phyloP scores from a whole-genome alignment of 208 protist species.

The Leishmania turanica region DNA sequence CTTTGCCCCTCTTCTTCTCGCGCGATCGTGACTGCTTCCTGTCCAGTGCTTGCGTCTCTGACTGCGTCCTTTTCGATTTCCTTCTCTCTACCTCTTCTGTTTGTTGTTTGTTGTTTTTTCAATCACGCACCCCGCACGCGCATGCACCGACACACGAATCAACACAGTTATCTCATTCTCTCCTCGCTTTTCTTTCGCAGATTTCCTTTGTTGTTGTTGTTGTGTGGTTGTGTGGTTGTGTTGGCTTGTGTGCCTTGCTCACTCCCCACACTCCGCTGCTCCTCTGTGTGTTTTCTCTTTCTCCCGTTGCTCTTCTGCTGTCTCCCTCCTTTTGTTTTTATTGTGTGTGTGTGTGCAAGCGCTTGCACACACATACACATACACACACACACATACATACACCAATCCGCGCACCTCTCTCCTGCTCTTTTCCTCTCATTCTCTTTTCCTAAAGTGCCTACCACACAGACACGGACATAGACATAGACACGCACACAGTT shows the following conservation, averaged over 20 bases:
- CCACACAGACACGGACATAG: neutral
- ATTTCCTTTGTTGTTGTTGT: neutral
- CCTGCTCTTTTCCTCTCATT: neutral
- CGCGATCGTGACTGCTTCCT: neutral
- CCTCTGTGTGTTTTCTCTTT: neutral
- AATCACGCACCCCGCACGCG: neutral
- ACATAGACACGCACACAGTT: neutral
- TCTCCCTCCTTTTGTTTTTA: neutral
- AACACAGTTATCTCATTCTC: neutral
- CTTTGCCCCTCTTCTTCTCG: neutral
- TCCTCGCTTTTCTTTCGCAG: neutral
- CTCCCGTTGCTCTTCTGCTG: neutral
- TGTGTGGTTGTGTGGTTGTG: constrained; percentile 3
- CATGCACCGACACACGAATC: neutral
- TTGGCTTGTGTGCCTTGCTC: neutral
- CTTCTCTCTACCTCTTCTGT: neutral
- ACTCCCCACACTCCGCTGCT: neutral
- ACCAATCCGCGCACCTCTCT: neutral
- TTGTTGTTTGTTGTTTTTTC: constrained; percentile 9
- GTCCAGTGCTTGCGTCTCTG: neutral
- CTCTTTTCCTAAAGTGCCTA: neutral
- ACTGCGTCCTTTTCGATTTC: neutral
- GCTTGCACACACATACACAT: neutral
- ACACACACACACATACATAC: neutral
- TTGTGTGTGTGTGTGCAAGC: neutral